Conservation (phyloP, 228 moss, liverwort and hornwort genomes). For the Sphagnum fallax region DNA sequence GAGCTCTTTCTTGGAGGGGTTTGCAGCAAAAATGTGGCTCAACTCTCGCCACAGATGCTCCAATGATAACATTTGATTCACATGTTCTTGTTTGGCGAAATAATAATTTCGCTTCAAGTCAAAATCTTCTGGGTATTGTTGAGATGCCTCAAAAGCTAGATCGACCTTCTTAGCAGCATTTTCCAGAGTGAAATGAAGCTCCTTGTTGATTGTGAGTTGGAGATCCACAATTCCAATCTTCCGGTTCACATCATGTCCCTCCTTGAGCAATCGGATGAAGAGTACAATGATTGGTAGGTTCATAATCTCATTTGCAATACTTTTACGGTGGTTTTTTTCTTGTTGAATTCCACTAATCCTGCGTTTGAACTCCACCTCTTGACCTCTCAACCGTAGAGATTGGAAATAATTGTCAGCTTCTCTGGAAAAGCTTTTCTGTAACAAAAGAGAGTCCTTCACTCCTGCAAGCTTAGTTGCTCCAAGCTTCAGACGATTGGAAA, state of each 20-base stretch:
- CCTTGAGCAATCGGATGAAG: too few species aligned
- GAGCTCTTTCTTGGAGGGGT: neutral
- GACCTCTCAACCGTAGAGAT: neutral
- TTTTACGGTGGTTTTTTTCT: too few species aligned
- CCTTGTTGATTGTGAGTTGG: neutral
- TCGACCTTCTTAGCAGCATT: neutral
- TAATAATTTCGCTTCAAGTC: neutral
- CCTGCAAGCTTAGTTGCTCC: neutral
- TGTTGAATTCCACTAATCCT: too few species aligned
- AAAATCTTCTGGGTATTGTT: neutral
- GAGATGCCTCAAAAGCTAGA: neutral
- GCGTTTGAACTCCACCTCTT: neutral
- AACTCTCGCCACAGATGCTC: constrained; percentile 17
- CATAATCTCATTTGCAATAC: too few species aligned
- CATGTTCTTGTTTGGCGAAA: neutral
- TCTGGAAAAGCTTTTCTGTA: constrained; percentile 3
- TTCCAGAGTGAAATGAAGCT: neutral
- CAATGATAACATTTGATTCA: constrained; percentile 1
- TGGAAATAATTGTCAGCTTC: constrained; percentile 2
- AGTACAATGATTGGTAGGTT: too few species aligned
- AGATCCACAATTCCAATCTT: neutral
- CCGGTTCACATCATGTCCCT: neutral
- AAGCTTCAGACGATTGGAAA: neutral
- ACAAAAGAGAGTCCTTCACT: neutral
- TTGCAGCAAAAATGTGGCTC: constrained; percentile 6